Base-by-base conservation (phyloP, 257 asterid genomes). In the Fraxinus cuspidata region DNA sequence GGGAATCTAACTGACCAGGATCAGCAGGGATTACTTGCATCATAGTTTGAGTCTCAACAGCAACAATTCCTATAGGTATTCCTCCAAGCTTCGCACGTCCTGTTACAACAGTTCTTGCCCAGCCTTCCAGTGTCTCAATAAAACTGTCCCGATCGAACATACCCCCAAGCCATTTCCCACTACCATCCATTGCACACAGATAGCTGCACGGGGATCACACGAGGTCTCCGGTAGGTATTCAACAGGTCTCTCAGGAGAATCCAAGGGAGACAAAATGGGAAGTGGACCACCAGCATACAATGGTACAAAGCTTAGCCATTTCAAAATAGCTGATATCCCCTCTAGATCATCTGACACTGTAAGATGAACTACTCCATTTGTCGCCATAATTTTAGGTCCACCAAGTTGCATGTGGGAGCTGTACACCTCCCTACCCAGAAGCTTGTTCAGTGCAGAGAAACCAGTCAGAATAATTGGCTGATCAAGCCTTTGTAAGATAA, bases 321-420 rank as follows among this genome's bases (percentile, higher is more conserved):
- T 90, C 86, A 96, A 82, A 76, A 93, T 92, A 12, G 92, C 92
- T 1, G 97, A 89, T 35, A 96, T 74, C 53, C 99, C 99, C 86
- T 96, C 97, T 16, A 96, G 96, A 85, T 96, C 99, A 82, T 96
- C 97, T 2, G 93, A 91, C 38, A 96, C 99, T 0, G 98, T 93
- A 71, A 93, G 90, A 89, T 96, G 99, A 79, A 96, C 99, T 3
- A 93, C 98, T 56, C 99, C 99, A 49, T 93, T 93, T 5, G 97
- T 96, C 0, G 97, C 97, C 99, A 96, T 96, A 71, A 93, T 92
- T 84, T 96, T 93, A n/a, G 99, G 99, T 11, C 99, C 99, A 7
- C 99, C 99, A 12, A 96, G 97, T 75, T 96, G 99, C 98, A 96
- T 93, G 89, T 96, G 97, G 21, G 99, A 96, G 87, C 98, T 96